Conservation (phyloP, 2,329 filamentous ascomycete species). For the Hymenoscyphus occultus region DNA sequence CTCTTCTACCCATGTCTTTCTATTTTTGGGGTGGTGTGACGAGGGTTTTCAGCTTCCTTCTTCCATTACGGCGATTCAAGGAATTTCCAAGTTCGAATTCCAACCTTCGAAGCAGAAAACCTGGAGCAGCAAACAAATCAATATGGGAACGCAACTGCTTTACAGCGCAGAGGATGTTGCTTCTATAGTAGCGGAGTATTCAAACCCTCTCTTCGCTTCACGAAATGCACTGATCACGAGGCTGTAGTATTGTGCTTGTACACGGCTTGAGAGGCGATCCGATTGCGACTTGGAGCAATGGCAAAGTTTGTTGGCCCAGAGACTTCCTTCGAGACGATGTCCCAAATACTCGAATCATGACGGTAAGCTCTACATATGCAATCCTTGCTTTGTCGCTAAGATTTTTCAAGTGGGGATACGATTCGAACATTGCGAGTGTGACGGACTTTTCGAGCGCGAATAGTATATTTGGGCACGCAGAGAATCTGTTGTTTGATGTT, state of each 20-base stretch:
- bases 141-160: not conserved
- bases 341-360: slow-evolving; percentile 10
- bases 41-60: no score
- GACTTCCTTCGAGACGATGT: slow-evolving; percentile 11
- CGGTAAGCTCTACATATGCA: slow-evolving; percentile 1
- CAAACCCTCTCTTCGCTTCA: not conserved
- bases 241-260: slow-evolving; percentile 10
- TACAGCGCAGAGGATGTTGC: not conserved
- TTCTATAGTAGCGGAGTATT: not conserved
- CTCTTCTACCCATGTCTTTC: no score
- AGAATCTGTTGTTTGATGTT: slow-evolving; percentile 8
- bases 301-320: slow-evolving; percentile 10
- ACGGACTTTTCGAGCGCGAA: slow-evolving; percentile 1
- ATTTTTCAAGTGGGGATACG: not conserved
- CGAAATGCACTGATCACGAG: not conserved
- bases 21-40: no score
- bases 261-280: slow-evolving; percentile 11
- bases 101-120: not conserved
- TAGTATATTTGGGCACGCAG: slow-evolving; percentile 8
- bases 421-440: not conserved
- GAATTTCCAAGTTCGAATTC: no score
- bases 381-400: not conserved
- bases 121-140: not conserved
- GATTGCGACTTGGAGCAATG: slow-evolving; percentile 7
- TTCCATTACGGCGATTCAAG: no score